Base-by-base conservation (phyloP, 2,329 filamentous ascomycete species). In the Colletotrichum godetiae region DNA sequence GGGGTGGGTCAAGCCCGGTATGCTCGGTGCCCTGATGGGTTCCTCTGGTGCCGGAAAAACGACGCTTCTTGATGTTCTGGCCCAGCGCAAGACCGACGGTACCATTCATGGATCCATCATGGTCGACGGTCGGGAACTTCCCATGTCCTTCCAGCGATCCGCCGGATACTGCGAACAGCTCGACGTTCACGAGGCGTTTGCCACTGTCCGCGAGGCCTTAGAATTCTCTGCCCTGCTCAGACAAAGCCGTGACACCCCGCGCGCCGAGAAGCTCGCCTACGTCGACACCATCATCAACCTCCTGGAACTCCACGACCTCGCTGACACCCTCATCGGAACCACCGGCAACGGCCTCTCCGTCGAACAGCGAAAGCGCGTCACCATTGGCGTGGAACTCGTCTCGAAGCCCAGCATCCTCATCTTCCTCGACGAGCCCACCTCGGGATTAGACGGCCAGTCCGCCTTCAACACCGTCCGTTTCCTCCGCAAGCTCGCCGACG, bases 1-100 rank as follows among this genome's bases (percentile, higher is more conserved):
- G 76, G 95, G 94, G 3, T 97, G 93, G 91, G 93, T 95, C 68
- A 94, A 94, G 81, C 93, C 94, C 52, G 70, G 94, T 58, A 95
- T 92, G 75, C 82, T 95, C 24, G 94, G 92, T 3, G 94, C 93
- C 5, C 85, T 96, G n/a, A 94, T 95, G 93, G 92, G 94, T 77
- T 90, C 93, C 2, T 93, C 92, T 12, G 94, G 94, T 76, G 94
- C 95, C 19, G 94, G 95, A 64, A 97, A 97, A 82, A 97, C 94
- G 0, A 97, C 94, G 0, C 88, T 97, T 3, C 86, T 97, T 7
- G 95, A 97, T 80, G 93, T 95, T 2, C 87, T 97, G 37, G 95
- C 94, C 5, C 93, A 93, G 74, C 90, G 94, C 77, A 93, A 93
- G 72, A 95, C 92, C 0, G 93, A 94, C 83, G 94, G 94, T 76